phyloP scores from a whole-genome alignment of 805 yeast species.

The Clavispora fructus region DNA sequence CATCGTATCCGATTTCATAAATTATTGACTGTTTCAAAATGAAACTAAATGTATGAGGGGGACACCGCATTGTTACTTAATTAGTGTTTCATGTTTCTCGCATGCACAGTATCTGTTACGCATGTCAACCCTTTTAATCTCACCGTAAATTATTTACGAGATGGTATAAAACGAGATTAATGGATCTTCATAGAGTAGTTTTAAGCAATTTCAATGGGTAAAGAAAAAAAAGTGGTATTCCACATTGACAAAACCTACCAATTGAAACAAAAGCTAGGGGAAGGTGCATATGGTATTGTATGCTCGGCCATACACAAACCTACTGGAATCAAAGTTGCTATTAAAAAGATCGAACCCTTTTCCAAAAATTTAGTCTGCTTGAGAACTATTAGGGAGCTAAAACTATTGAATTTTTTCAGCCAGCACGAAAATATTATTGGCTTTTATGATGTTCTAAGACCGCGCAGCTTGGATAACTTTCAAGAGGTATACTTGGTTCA shows the following conservation, averaged over 20 bases:
- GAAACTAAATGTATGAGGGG: neutral
- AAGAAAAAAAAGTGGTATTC: conserved; percentile 33
- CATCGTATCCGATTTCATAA: too few relatives aligned
- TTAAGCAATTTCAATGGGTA: neutral
- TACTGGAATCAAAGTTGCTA: conserved; percentile 62
- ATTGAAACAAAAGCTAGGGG: conserved; percentile 60
- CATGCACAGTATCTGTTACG: neutral
- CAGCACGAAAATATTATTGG: conserved; percentile 70
- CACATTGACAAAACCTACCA: conserved; percentile 60
- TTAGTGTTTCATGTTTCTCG: neutral
- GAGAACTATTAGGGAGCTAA: conserved; percentile 67
- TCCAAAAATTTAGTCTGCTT: conserved; percentile 59
- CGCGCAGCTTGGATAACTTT: conserved; percentile 52
- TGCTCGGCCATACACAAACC: conserved; percentile 63
- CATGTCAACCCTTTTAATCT: neutral
- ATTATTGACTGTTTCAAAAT: neutral
- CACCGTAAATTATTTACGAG: neutral
- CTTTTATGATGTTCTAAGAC: conserved; percentile 62
- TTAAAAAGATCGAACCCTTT: conserved; percentile 72
- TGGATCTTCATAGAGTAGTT: neutral
- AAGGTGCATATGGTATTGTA: conserved; percentile 80
- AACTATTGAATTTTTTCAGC: conserved; percentile 56
- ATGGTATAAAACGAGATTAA: neutral
- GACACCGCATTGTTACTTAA: neutral
- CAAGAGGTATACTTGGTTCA: conserved; percentile 71